These are phyloP conservation scores for Helicostylum pulchrum DNA, from an alignment of 192 early-diverging fungal genomes.

Conservation along the genomic window DNA sequence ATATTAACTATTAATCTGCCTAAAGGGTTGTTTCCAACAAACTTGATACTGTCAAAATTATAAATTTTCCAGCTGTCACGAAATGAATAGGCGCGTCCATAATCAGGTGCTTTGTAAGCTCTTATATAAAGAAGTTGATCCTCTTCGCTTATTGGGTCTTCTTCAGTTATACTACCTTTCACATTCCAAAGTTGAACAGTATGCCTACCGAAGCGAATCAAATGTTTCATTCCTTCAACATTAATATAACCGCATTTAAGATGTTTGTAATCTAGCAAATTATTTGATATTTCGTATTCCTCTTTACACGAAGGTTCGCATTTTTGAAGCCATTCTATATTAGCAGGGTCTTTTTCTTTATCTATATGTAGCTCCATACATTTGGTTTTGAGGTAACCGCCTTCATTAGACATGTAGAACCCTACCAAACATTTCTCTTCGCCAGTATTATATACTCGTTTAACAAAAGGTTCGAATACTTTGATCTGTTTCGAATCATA, in stretches of 20 bases:
- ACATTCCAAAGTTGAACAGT: not conserved
- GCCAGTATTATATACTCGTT: too few species aligned
- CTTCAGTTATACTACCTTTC: not conserved
- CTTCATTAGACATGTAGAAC: too few species aligned
- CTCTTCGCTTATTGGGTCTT: not conserved
- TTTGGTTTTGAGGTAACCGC: not conserved
- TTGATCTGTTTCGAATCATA: too few species aligned
- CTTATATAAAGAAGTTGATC: constrained; percentile 10
- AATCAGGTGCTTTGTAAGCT: constrained; percentile 4
- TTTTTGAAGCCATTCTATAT: not conserved
- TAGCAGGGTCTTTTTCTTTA: not conserved
- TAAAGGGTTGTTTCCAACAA: too few species aligned
- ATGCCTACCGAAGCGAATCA: constrained; percentile 1
- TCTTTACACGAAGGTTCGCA: not conserved
- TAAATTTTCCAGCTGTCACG: too few species aligned
- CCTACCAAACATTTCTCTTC: too few species aligned
- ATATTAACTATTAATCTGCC: too few species aligned
- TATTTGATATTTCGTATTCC: not conserved
- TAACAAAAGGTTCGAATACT: too few species aligned
- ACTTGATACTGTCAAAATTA: too few species aligned
- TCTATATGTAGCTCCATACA: not conserved
- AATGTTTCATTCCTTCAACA: not conserved
- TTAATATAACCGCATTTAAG: not conserved
- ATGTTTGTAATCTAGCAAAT: not conserved
- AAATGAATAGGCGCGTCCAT: not conserved